Percentiles rank a stretch among this genome's conserved stretches.
Conservation (phyloP, 352 stramenopile genomes). For the Globisporangium megalacanthum region DNA sequence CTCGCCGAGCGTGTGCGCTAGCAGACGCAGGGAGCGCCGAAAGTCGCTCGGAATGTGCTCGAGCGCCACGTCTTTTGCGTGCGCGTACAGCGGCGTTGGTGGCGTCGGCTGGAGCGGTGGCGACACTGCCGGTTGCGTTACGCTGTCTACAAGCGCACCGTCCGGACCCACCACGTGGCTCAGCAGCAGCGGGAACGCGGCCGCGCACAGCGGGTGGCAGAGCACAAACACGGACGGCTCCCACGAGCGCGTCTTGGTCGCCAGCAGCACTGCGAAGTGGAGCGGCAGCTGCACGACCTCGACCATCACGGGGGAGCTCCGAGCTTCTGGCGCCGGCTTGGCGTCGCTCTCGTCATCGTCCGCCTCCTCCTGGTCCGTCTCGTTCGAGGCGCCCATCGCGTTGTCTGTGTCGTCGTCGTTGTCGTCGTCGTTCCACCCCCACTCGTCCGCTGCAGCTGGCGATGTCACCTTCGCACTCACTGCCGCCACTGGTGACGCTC, state of each 20-base stretch:
- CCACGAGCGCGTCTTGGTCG: constrained; percentile 22
- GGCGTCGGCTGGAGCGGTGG: background rate
- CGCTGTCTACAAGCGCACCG: background rate
- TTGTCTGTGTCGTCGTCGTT: background rate
- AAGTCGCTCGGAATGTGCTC: constrained; percentile 64
- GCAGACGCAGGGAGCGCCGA: constrained; percentile 51
- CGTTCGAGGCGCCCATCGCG: background rate
- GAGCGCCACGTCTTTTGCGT: constrained; percentile 61
- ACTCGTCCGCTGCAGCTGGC: constrained; percentile 22
- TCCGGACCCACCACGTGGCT: constrained; percentile 29
- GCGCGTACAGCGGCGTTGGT: constrained; percentile 23
- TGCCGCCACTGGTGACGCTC: background rate
- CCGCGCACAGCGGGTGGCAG: constrained; percentile 53
- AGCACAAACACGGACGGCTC: constrained; percentile 75
- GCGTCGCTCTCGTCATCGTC: background rate
- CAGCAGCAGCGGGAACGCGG: constrained; percentile 65
- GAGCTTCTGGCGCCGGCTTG: background rate
- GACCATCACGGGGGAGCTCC: constrained; percentile 10
- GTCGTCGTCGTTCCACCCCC: constrained; percentile 44
- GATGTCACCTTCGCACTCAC: background rate
- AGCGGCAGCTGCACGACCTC: constrained; percentile 53
- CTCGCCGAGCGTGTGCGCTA: constrained; percentile 60
- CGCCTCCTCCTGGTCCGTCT: background rate
- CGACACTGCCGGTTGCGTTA: background rate
- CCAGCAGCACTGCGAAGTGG: constrained; percentile 47